Conservation (phyloP, 1,284 basidiomycete species). For the Ceratobasidium sp. region DNA sequence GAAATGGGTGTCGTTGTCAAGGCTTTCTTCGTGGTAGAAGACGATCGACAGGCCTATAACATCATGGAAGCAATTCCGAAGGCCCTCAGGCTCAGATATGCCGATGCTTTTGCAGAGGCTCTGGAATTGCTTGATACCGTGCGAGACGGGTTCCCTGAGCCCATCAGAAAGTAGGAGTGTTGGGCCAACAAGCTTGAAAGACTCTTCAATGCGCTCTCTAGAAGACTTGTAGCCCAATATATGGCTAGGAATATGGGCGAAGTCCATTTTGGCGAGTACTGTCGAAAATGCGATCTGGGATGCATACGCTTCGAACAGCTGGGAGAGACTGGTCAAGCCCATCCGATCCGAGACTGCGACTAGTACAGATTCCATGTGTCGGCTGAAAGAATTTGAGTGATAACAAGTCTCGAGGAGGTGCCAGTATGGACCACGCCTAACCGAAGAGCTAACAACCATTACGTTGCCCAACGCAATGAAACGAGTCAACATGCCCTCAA, state of each 20-base stretch:
- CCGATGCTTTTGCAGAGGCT: slow-evolving; percentile 70
- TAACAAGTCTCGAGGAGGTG: slow-evolving; percentile 79
- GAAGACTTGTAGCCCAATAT: slow-evolving; percentile 73
- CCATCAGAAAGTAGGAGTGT: slow-evolving; percentile 59
- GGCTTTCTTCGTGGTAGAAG: slow-evolving; percentile 54
- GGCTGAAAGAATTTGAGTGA: slow-evolving; percentile 55
- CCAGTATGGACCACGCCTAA: slow-evolving; percentile 87
- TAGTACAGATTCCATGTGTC: slow-evolving; percentile 72
- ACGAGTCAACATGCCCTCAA: slow-evolving; percentile 80
- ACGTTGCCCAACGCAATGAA: slow-evolving; percentile 82
- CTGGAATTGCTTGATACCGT: slow-evolving; percentile 61
- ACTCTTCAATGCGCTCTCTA: slow-evolving; percentile 64
- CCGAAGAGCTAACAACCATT: slow-evolving; percentile 78
- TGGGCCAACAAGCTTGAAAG: slow-evolving; percentile 68
- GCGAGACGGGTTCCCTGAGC: slow-evolving; percentile 47
- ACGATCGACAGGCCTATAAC: slow-evolving; percentile 70
- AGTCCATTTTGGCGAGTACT: slow-evolving; percentile 59
- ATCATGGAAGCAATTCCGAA: slow-evolving; percentile 71
- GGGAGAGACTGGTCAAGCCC: slow-evolving; percentile 68
- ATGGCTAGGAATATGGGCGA: slow-evolving; percentile 69
- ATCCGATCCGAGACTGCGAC: slow-evolving; percentile 68
- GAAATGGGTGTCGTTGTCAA: slow-evolving; percentile 43
- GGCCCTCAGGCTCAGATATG: slow-evolving; percentile 60
- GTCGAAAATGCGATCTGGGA: slow-evolving; percentile 76
- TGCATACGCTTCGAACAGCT: slow-evolving; percentile 80